phyloP scores from a whole-genome alignment of 2,329 filamentous ascomycete species.

The Trichocomaceae sp. region DNA sequence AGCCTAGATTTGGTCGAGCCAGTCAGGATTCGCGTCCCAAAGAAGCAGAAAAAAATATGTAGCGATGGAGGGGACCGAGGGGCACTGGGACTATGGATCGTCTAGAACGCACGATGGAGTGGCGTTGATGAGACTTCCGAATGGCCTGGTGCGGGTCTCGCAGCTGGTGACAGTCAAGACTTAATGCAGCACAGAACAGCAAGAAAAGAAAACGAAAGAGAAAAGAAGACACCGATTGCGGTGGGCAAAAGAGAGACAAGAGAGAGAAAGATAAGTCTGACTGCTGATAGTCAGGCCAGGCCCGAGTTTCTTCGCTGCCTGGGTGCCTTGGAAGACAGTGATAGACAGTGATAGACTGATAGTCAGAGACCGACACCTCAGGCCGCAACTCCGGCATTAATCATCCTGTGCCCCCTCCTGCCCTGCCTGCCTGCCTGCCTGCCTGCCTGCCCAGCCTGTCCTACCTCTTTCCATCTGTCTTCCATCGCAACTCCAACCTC shows the following conservation, averaged over 20 bases:
- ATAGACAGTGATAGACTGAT: too few relatives aligned
- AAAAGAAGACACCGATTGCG: not conserved
- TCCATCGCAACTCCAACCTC: constrained; percentile 6
- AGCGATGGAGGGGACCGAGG: constrained; percentile 12
- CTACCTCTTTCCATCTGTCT: constrained; percentile 14
- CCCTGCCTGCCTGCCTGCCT: not conserved
- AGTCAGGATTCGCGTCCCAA: not conserved
- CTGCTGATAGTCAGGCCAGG: not conserved
- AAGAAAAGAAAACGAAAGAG: not conserved
- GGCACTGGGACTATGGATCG: not conserved
- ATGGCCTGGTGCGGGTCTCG: not conserved
- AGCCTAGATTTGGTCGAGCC: not conserved
- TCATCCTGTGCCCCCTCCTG: not conserved
- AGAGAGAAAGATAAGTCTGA: too few relatives aligned
- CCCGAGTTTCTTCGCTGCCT: not conserved
- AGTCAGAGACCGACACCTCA: not conserved
- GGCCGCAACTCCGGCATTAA: not conserved
- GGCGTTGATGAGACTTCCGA: not conserved
- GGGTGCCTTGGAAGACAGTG: not conserved
- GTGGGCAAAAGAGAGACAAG: not conserved
- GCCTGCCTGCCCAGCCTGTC: not conserved
- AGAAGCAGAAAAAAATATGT: not conserved
- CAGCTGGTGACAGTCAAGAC: not conserved
- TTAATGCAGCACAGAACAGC: not conserved
- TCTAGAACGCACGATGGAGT: constrained; percentile 7